Evolutionary conservation across 108 stramenopile species (phyloP).

Genomic region (Bacterosira constricta): DNA sequence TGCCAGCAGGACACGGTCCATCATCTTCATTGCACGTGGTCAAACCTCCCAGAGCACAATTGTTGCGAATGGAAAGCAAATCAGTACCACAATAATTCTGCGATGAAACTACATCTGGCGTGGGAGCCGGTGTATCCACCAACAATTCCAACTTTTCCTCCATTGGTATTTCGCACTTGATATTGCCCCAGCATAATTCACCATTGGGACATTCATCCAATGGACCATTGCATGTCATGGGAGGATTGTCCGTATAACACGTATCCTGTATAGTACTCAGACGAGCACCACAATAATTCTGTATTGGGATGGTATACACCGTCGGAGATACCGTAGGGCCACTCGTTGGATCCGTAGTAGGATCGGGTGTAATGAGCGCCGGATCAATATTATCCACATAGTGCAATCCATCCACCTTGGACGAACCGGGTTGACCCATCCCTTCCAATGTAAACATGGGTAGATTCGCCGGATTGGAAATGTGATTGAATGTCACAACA

Average conservation of each 20-base stretch:
- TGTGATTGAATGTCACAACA: conserved; percentile 13
- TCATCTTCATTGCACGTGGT: conserved; percentile 6
- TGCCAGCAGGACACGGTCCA: neutral
- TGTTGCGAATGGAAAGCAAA: neutral
- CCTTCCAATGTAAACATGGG: neutral
- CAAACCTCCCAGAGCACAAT: neutral
- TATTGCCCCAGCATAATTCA: conserved; percentile 3
- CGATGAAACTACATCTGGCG: neutral
- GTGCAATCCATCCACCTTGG: conserved; percentile 3
- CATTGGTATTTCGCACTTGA: conserved; percentile 2
- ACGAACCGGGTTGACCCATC: conserved; percentile 3
- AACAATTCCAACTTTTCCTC: neutral
- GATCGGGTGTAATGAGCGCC: too few species aligned
- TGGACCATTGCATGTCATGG: conserved; percentile 3
- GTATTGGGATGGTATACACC: neutral
- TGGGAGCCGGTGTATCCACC: neutral
- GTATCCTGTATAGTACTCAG: neutral
- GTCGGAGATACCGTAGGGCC: conserved; percentile 1
- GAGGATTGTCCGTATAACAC: neutral
- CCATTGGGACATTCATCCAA: neutral
- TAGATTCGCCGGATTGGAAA: conserved; percentile 16
- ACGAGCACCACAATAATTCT: conserved; percentile 1
- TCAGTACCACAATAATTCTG: neutral
- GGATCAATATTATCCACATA: conserved; percentile 5
- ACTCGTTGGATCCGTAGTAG: neutral